A percentile compares a stretch with the other conserved stretches of the same genome.
Conservation (phyloP, 1,284 basidiomycete genomes). For the Ceraceosorus guamensis region DNA sequence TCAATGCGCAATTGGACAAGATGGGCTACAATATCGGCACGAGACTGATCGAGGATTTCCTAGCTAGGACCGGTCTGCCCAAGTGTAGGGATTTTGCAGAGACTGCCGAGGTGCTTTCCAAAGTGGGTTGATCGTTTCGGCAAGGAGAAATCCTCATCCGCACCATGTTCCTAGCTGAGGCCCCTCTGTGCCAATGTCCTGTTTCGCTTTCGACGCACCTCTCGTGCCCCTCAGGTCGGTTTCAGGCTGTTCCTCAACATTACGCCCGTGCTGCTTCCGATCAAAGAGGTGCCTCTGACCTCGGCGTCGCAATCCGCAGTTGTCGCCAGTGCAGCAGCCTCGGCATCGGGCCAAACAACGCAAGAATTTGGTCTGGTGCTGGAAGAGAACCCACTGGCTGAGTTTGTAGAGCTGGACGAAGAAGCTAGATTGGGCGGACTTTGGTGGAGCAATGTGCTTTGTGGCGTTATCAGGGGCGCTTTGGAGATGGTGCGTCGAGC, state of each 20-base stretch:
- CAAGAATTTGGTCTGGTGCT: constrained; percentile 70
- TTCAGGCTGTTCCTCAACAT: constrained; percentile 98
- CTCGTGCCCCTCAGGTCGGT: constrained; percentile 70
- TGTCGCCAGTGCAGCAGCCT: background rate
- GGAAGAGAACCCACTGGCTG: constrained; percentile 92
- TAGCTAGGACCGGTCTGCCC: constrained; percentile 65
- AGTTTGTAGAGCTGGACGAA: constrained; percentile 93
- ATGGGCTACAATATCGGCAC: constrained; percentile 96
- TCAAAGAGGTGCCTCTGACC: too few species aligned
- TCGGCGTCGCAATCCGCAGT: constrained; percentile 8
- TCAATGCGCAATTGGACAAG: constrained; percentile 61
- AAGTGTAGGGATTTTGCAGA: constrained; percentile 84
- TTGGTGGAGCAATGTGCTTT: constrained; percentile 93
- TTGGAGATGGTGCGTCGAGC: constrained; percentile 84
- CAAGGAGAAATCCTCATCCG: background rate
- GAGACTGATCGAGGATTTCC: constrained; percentile 91
- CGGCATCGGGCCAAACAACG: background rate
- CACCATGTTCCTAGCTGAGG: background rate
- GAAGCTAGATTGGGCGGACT: constrained; percentile 66
- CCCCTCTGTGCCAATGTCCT: too few species aligned
- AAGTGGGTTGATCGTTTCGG: constrained; percentile 21
- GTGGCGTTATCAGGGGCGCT: constrained; percentile 84
- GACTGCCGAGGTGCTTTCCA: constrained; percentile 56
- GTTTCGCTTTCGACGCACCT: background rate
- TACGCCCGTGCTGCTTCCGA: constrained; percentile 62